Percentiles rank a stretch among this genome's conserved stretches.
phyloP scores from a whole-genome alignment of 1,284 basidiomycete genomes.

The Peniophora sp. region DNA sequence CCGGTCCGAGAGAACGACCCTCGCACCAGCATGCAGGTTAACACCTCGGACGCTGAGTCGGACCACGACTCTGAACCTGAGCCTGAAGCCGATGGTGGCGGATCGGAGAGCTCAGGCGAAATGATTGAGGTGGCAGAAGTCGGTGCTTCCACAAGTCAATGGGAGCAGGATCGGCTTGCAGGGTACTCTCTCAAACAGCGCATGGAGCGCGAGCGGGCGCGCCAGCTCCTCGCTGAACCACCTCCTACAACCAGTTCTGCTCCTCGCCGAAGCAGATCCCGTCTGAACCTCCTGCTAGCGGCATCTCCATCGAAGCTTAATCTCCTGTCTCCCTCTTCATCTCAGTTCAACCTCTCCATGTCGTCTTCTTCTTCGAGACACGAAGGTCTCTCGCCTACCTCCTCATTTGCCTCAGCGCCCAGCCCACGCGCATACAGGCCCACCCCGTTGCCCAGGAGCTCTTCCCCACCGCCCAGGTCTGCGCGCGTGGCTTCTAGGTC shows the following conservation, averaged over 20 bases:
- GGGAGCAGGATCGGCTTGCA: conserved; percentile 21
- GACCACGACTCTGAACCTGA: conserved; percentile 1
- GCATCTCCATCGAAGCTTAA: not conserved
- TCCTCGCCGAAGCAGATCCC: not conserved
- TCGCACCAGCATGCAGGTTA: not conserved
- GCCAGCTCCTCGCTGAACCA: conserved; percentile 8
- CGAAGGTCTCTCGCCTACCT: not conserved
- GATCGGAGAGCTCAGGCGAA: conserved; percentile 15
- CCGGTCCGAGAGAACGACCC: not conserved
- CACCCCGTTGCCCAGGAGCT: too few species aligned
- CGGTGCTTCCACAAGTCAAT: conserved; percentile 13
- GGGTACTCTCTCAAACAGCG: conserved; percentile 21
- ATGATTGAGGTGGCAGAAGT: conserved; percentile 14
- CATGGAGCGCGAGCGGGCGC: conserved; percentile 15
- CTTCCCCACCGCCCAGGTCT: too few species aligned
- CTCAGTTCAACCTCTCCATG: not conserved
- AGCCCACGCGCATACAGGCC: too few species aligned
- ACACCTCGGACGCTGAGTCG: not conserved
- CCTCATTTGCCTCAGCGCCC: not conserved
- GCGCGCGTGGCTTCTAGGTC: too few species aligned
- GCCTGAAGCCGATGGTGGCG: conserved; percentile 8
- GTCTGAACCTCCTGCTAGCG: not conserved
- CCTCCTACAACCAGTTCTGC: conserved; percentile 5
- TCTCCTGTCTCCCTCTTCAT: not conserved
- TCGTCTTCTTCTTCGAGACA: not conserved